A percentile compares a stretch with the other conserved stretches of the same genome.
Evolutionary conservation across 768 basidiomycete genomes (phyloP).

Genomic region (Mrakia frigida): DNA sequence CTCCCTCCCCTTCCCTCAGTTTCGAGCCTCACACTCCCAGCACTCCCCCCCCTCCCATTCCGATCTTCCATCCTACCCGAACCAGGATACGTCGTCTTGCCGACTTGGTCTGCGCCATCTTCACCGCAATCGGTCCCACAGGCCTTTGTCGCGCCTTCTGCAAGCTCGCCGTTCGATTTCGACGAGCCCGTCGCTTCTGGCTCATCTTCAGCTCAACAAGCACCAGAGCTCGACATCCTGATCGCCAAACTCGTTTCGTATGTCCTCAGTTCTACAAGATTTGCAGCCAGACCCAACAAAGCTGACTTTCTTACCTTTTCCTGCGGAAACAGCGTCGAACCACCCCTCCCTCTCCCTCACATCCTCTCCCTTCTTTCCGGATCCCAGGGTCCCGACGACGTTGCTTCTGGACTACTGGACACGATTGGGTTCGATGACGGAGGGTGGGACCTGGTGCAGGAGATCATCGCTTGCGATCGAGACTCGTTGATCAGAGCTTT

Average conservation of each 20-base stretch:
- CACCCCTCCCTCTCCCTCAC: constrained; percentile 18
- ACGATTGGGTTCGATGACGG: constrained; percentile 68
- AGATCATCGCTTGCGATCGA: constrained; percentile 51
- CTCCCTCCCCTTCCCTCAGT: constrained; percentile 4
- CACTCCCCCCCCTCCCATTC: neutral
- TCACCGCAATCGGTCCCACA: neutral
- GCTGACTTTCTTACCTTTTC: neutral
- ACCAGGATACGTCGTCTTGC: neutral
- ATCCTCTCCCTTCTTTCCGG: constrained; percentile 25
- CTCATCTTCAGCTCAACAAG: constrained; percentile 4
- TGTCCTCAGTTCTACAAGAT: neutral
- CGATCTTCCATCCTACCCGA: neutral
- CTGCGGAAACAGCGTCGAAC: neutral
- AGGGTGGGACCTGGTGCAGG: constrained; percentile 68
- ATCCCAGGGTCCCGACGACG: constrained; percentile 50
- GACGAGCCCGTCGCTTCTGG: neutral
- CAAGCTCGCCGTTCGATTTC: neutral
- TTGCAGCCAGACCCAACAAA: too few relatives aligned
- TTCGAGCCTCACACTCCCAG: neutral
- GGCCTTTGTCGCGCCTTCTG: neutral
- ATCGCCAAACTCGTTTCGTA: constrained; percentile 9
- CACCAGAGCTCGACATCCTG: neutral
- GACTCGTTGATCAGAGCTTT: neutral
- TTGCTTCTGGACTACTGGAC: constrained; percentile 72
- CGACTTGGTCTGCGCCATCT: neutral